These are phyloP conservation scores for Klebsormidium nitens DNA, from an alignment of 139 green algal species.

Conservation along the genomic window DNA sequence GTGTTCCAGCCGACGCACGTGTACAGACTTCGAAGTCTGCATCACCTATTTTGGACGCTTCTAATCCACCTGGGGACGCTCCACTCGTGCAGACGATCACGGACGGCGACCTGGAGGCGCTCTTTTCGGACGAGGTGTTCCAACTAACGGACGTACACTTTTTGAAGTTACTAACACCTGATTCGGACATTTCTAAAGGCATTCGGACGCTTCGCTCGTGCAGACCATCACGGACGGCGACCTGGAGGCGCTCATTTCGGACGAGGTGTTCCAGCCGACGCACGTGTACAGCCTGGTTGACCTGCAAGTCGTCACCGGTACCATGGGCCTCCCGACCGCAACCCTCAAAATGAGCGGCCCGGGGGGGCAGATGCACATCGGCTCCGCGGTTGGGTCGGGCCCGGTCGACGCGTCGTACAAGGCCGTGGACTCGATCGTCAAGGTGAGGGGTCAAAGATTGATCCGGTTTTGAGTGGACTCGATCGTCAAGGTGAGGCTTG, in stretches of 20 bases:
- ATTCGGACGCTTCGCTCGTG: too few relatives aligned
- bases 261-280: conserved; percentile 72
- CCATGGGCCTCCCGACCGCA: conserved; percentile 80
- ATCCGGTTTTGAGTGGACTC: too few relatives aligned
- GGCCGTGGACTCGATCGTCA: conserved; percentile 50
- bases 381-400: conserved; percentile 73
- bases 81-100: conserved; percentile 50
- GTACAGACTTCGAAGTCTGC: too few relatives aligned
- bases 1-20: conserved; percentile 70
- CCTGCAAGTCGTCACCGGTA: conserved; percentile 94
- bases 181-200: too few relatives aligned
- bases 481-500: too few relatives aligned
- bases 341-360: conserved; percentile 88
- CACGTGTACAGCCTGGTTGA: conserved; percentile 80
- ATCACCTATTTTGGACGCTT: too few relatives aligned
- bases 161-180: too few relatives aligned
- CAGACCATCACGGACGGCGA: conserved; percentile 83
- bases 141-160: too few relatives aligned
- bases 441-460: conserved; percentile 34
- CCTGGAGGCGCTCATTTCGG: conserved; percentile 79
- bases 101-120: conserved; percentile 91
- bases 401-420: conserved; percentile 96
- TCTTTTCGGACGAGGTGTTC: conserved; percentile 76
- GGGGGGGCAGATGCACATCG: conserved; percentile 68
- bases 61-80: too few relatives aligned